A percentile compares a stretch with the other conserved stretches of the same genome.
Conservation (phyloP, 805 yeast species). For the Kodamaea lidongshanica region DNA sequence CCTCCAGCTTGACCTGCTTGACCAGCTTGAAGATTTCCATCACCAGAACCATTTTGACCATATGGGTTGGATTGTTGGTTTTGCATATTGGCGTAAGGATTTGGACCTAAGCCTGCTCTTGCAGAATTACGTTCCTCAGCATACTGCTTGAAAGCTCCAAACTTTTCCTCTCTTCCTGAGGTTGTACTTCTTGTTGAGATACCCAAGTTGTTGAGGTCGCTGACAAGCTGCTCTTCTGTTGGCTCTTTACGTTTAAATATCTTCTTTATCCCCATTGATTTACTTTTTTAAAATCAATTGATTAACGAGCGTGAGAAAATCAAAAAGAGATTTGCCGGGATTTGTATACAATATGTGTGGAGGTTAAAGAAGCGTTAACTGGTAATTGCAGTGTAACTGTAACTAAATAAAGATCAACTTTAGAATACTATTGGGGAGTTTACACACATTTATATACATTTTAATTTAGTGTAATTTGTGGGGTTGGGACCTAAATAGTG, state of each 20-base stretch:
- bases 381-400: no score
- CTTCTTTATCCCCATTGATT: constrained; percentile 45
- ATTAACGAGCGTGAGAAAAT: no score
- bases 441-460: no score
- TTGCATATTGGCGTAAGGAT: constrained; percentile 34
- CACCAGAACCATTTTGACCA: constrained; percentile 2
- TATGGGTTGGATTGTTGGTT: constrained; percentile 7
- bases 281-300: no score
- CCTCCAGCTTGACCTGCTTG: constrained; percentile 1
- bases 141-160: constrained; percentile 44
- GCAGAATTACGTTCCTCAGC: constrained; percentile 38
- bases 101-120: constrained; percentile 36
- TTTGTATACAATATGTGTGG: no score
- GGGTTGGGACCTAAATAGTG: no score
- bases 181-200: constrained; percentile 10
- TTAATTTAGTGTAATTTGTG: no score
- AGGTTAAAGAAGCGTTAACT: no score
- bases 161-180: constrained; percentile 40
- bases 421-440: no score
- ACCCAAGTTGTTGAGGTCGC: constrained; percentile 35
- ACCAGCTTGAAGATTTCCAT: neutral
- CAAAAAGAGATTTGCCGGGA: no score
- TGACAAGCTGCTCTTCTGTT: constrained; percentile 41
- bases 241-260: constrained; percentile 47
- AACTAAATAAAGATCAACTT: no score